phyloP scores from a whole-genome alignment of 129 eudicot species.

The Helichrysum umbraculigerum region DNA sequence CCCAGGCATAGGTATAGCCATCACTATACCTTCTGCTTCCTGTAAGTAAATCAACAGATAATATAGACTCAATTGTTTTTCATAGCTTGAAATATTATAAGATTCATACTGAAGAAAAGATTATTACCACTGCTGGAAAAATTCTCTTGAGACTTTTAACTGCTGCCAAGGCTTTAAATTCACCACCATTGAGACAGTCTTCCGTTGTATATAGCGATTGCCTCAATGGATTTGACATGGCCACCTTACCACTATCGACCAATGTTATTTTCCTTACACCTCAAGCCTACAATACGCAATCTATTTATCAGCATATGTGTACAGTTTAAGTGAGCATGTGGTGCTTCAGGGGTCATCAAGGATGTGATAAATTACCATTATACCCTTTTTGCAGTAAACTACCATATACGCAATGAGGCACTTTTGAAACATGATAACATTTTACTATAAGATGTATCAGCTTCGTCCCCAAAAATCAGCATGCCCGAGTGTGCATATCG shows the following conservation, averaged over 20 bases:
- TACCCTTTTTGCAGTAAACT: slow-evolving; percentile 19
- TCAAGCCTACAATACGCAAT: slow-evolving; percentile 66
- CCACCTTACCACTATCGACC: slow-evolving; percentile 87
- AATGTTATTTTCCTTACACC: slow-evolving; percentile 86
- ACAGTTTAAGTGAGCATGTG: neutral
- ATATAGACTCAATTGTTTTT: neutral
- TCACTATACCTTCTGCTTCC: slow-evolving; percentile 89
- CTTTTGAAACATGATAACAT: neutral
- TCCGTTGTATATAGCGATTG: slow-evolving; percentile 83
- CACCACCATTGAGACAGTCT: slow-evolving; percentile 86
- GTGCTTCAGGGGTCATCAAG: neutral
- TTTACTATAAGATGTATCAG: neutral
- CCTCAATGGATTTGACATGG: slow-evolving; percentile 94
- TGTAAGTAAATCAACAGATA: slow-evolving; percentile 16
- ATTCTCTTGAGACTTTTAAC: slow-evolving; percentile 64
- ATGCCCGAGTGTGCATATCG: neutral
- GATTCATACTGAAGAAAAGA: neutral
- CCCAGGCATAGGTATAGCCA: slow-evolving; percentile 98
- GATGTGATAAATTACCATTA: slow-evolving; percentile 13
- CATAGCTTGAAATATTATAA: neutral
- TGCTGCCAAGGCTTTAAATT: slow-evolving; percentile 72
- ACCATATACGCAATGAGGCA: neutral
- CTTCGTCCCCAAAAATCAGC: neutral
- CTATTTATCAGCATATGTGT: neutral
- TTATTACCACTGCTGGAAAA: slow-evolving; percentile 76